Percentiles rank a stretch among this genome's conserved stretches.
Evolutionary conservation across 768 basidiomycete species (phyloP).

Genomic region (Suillus alpinus): DNA sequence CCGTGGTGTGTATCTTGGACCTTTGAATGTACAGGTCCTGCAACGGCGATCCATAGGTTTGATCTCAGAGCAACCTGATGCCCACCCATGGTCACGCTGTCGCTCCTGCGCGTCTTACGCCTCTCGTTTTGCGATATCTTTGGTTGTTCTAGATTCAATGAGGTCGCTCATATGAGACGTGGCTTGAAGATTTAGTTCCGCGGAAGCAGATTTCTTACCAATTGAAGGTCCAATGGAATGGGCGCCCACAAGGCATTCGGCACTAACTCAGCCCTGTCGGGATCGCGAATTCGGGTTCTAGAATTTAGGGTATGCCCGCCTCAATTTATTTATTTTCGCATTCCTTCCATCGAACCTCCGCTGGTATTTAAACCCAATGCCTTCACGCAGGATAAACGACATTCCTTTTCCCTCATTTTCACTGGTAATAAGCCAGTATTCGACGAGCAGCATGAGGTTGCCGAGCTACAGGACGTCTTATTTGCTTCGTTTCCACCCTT

Average conservation of each 20-base stretch:
- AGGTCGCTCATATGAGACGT: too few relatives aligned
- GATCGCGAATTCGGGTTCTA: conserved; percentile 6
- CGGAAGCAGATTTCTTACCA: conserved; percentile 9
- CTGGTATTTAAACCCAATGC: conserved; percentile 5
- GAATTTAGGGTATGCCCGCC: not conserved
- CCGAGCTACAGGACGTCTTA: conserved; percentile 11
- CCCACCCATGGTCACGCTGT: too few relatives aligned
- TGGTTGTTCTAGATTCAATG: not conserved
- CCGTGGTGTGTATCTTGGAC: not conserved
- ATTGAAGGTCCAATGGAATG: not conserved
- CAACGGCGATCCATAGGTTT: not conserved
- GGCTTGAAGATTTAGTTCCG: not conserved
- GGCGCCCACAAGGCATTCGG: not conserved
- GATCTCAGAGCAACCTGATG: not conserved
- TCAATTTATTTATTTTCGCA: not conserved
- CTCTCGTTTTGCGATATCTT: not conserved
- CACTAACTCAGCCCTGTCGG: conserved; percentile 3
- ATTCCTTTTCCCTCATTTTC: not conserved
- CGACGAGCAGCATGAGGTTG: conserved; percentile 1
- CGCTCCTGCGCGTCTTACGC: not conserved
- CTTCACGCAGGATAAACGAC: not conserved
- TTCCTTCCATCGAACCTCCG: not conserved
- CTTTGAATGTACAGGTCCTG: not conserved
- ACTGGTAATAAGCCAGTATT: not conserved
- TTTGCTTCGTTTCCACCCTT: conserved; percentile 12